phyloP scores from a whole-genome alignment of 257 asterid genomes.

The Haberlea rhodopensis region DNA sequence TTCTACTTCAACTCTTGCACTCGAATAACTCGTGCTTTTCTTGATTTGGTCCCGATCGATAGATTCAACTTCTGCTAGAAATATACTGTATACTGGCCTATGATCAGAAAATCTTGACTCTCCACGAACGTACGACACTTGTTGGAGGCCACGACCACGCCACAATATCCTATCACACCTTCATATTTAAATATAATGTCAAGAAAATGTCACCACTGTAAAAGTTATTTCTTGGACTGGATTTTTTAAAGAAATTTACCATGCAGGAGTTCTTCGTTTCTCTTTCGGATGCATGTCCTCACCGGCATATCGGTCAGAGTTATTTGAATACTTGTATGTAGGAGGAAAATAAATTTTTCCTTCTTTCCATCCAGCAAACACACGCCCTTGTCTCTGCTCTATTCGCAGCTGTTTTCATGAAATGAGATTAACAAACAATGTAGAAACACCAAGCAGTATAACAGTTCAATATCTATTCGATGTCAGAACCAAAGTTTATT shows the following conservation, averaged over 20 bases:
- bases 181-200: conserved; percentile 12
- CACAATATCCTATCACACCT: conserved; percentile 99
- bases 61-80: conserved; percentile 87
- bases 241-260: conserved; percentile 37
- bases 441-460: neutral
- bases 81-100: conserved; percentile 77
- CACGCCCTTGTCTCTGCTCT: conserved; percentile 76
- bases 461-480: neutral
- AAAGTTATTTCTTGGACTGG: neutral
- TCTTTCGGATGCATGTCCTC: conserved; percentile 74
- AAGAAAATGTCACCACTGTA: neutral
- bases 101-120: conserved; percentile 97
- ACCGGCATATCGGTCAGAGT: conserved; percentile 85
- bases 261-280: conserved; percentile 94
- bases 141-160: conserved; percentile 86
- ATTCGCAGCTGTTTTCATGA: conserved; percentile 61
- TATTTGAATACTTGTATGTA: conserved; percentile 79
- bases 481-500: neutral
- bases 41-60: conserved; percentile 51
- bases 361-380: conserved; percentile 82
- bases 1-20: conserved; percentile 88
- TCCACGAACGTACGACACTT: conserved; percentile 88
- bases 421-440: neutral
- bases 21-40: conserved; percentile 65
- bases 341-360: conserved; percentile 91